A percentile compares a stretch with the other conserved stretches of the same genome.
phyloP scores from a whole-genome alignment of 257 asterid genomes.

The Solanum bulbocastanum region DNA sequence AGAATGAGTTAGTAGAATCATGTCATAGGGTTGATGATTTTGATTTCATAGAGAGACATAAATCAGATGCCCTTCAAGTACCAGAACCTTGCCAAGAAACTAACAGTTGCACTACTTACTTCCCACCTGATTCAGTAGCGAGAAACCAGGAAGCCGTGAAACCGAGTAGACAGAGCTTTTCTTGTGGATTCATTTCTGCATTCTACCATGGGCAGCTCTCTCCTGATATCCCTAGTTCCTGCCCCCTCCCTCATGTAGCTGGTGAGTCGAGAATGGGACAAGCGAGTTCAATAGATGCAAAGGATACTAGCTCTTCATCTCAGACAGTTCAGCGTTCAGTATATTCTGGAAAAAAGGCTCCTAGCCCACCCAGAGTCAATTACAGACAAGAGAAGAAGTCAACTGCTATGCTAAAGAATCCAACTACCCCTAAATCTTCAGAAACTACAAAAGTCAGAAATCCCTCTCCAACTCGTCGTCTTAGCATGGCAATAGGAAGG shows the following conservation, averaged over 20 bases:
- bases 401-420: slow-evolving; percentile 5
- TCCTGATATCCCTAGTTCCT: slow-evolving; percentile 6
- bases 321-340: slow-evolving; percentile 4
- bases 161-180: slow-evolving; percentile 10
- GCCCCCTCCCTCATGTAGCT: slow-evolving; percentile 9
- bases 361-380: slow-evolving; percentile 21
- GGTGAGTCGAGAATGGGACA: slow-evolving; percentile 4
- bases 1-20: not conserved
- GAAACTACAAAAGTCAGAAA: slow-evolving; percentile 32
- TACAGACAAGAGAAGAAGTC: slow-evolving; percentile 21
- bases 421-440: slow-evolving; percentile 2
- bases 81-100: slow-evolving; percentile 14
- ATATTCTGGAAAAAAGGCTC: slow-evolving; percentile 8
- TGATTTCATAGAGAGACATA: slow-evolving; percentile 7
- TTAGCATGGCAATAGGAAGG: slow-evolving; percentile 33
- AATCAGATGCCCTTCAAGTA: not conserved
- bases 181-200: slow-evolving; percentile 5
- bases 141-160: slow-evolving; percentile 2
- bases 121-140: slow-evolving; percentile 6
- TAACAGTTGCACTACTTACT: not conserved
- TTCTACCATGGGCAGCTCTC: not conserved
- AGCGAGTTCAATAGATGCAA: not conserved
- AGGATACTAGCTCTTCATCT: slow-evolving; percentile 7
- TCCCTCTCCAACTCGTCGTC: slow-evolving; percentile 51
- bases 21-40: slow-evolving; percentile 2